Percentiles rank a stretch among this genome's conserved stretches.
phyloP scores from a whole-genome alignment of 75 land plant species.

The Pseudotsuga menziesii region DNA sequence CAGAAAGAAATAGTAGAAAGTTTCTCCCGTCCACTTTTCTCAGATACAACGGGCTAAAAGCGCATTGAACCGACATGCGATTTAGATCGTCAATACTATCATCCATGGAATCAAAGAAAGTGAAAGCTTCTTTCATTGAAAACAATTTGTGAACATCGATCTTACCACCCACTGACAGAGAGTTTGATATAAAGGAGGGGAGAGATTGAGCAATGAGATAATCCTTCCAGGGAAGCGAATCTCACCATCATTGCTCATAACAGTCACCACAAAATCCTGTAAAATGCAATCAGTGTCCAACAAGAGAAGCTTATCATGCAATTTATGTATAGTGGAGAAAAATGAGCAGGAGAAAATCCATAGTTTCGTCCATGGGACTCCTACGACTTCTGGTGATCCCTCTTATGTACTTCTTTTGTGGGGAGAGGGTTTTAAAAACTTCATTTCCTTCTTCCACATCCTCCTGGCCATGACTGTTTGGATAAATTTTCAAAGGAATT shows the following conservation, averaged over 20 bases:
- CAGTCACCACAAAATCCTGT: conserved; percentile 36
- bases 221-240: conserved; percentile 43
- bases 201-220: conserved; percentile 58
- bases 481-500: conserved; percentile 10
- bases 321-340: conserved; percentile 34
- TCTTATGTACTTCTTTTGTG: conserved; percentile 34
- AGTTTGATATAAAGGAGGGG: conserved; percentile 58
- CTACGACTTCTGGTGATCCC: conserved; percentile 9
- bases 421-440: conserved; percentile 16
- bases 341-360: conserved; percentile 24
- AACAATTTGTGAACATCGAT: conserved; percentile 63
- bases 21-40: conserved; percentile 62
- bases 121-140: conserved; percentile 58
- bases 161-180: conserved; percentile 52
- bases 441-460: not conserved
- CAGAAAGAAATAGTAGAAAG: conserved; percentile 55
- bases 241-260: conserved; percentile 89
- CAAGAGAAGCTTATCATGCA: conserved; percentile 61
- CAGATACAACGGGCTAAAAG: conserved; percentile 60
- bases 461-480: not conserved
- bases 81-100: conserved; percentile 82
- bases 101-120: conserved; percentile 65
- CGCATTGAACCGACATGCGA: conserved; percentile 50
- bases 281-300: conserved; percentile 53
- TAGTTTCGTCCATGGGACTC: not conserved